phyloP scores from a whole-genome alignment of 2,329 filamentous ascomycete species.

The Fusarium sp. region DNA sequence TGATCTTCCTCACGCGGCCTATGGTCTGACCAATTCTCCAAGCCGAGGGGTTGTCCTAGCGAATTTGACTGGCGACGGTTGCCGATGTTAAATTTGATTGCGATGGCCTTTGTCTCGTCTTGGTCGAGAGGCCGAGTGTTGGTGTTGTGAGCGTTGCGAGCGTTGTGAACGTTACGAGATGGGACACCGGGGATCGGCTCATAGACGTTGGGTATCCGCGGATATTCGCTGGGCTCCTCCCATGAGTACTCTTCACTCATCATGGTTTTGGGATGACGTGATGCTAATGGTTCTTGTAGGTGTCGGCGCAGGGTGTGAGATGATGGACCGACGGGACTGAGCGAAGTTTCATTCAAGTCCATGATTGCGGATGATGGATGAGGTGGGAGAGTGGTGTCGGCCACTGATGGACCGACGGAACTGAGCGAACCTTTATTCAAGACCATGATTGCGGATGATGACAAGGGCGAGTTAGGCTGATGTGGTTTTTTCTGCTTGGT shows the following conservation, averaged over 20 bases:
- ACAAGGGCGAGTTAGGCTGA: neutral
- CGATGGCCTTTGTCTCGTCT: constrained; percentile 9
- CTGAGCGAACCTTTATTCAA: constrained; percentile 8
- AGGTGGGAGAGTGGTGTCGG: neutral
- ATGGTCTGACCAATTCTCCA: neutral
- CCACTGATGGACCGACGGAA: neutral
- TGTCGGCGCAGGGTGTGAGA: neutral
- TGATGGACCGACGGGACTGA: neutral
- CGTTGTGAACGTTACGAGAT: constrained; percentile 2
- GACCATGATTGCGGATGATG: neutral
- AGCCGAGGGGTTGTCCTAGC: neutral
- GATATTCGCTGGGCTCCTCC: constrained; percentile 32
- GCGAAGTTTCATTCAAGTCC: constrained; percentile 11
- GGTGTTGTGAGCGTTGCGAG: constrained; percentile 13
- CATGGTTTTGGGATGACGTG: constrained; percentile 14
- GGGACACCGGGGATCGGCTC: constrained; percentile 28
- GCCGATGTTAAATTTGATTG: neutral
- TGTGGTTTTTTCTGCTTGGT: constrained; percentile 2
- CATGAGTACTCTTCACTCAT: constrained; percentile 28
- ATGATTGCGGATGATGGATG: neutral
- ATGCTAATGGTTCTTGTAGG: constrained; percentile 18
- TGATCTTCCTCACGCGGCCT: constrained; percentile 9
- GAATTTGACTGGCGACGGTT: constrained; percentile 7
- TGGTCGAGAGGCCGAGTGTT: constrained; percentile 2
- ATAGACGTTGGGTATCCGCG: constrained; percentile 37